Percentiles rank a stretch among this genome's conserved stretches.
Conservation (phyloP, 345 rosid species). For the Rhizophora apiculata region DNA sequence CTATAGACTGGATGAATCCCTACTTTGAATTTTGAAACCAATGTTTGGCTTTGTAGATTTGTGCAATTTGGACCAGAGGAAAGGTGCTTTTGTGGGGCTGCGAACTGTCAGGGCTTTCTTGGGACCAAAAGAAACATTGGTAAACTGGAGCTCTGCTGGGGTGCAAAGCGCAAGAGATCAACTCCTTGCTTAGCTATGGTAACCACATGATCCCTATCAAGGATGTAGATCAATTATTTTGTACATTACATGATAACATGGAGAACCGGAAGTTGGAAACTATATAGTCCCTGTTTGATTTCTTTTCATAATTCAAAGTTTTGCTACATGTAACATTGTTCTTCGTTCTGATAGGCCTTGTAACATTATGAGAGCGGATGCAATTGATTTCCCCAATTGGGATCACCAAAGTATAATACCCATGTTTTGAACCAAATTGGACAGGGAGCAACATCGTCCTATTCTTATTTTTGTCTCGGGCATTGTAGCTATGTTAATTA, state of each 20-base stretch:
- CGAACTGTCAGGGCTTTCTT: conserved; percentile 73
- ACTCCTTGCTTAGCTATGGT: conserved; percentile 36
- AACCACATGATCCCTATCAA: conserved; percentile 21
- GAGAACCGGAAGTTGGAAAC: not conserved
- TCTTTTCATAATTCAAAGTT: not conserved
- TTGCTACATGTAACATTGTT: not conserved
- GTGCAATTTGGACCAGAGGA: conserved; percentile 93
- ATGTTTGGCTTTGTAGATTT: conserved; percentile 47
- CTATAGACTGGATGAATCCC: no score
- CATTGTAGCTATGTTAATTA: no score
- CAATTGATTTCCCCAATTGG: conserved; percentile 9
- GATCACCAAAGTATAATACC: not conserved
- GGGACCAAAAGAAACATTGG: conserved; percentile 65
- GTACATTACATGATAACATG: conserved; percentile 2
- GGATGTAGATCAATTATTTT: not conserved
- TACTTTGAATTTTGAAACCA: not conserved
- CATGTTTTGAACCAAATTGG: not conserved
- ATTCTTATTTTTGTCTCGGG: no score
- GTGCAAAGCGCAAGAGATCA: conserved; percentile 78
- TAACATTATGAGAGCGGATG: not conserved
- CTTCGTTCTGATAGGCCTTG: not conserved
- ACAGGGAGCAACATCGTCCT: no score
- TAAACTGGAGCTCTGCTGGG: conserved; percentile 65
- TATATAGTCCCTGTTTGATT: not conserved
- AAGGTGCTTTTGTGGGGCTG: conserved; percentile 76